Evolutionary conservation across 805 yeast genomes (phyloP), one percentile per base, ranked within the genome.

Genomic region (Teunomyces panamensis): DNA sequence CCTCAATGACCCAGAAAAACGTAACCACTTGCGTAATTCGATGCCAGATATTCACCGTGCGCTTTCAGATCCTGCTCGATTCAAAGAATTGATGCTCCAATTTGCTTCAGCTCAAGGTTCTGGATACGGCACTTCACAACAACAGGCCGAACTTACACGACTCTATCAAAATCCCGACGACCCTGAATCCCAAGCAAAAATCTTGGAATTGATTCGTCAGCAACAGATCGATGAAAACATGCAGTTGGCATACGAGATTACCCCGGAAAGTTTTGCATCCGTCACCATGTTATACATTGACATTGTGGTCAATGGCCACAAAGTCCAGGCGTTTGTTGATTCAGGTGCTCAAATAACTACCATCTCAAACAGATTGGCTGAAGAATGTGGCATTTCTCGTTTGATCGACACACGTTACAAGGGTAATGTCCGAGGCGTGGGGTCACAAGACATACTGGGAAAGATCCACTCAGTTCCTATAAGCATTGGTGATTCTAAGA

Each of bases 301-400:
- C 47, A 75, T 89, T 35, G 84, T 81, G 54, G 85, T 92, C 32
- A 91, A 94, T 58, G 92, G 94, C 1, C 74, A 77, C 41, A 83
- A 84, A 17, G 85, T 90, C 2, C 88, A 88, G 62, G 98, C 98
- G 0, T 89, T 94, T 71, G 96, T 94, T 4, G 99, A 94, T 63
- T 83, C 97, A 0, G 99, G 99, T 2, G 98, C 99, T 0, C 97
- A 90, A 64, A 73, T 81, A 27, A 90, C 99, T 0, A 84, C 94
- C 35, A 81, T 94, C 59, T 83, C 90, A 29, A 87, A 95, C 1
- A 70, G 73, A 36, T 73, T 91, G 53, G 96, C 96, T 0, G 87
- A 85, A 51, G 69, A 73, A 42, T 80, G 91, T 49, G 87, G 87
- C 1, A 68, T 94, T 24, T 68, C 81, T 24, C 81, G 85, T 54